A percentile compares a stretch with the other conserved stretches of the same genome.
phyloP scores from a whole-genome alignment of 2,329 filamentous ascomycete species.

The Venturia asperata region DNA sequence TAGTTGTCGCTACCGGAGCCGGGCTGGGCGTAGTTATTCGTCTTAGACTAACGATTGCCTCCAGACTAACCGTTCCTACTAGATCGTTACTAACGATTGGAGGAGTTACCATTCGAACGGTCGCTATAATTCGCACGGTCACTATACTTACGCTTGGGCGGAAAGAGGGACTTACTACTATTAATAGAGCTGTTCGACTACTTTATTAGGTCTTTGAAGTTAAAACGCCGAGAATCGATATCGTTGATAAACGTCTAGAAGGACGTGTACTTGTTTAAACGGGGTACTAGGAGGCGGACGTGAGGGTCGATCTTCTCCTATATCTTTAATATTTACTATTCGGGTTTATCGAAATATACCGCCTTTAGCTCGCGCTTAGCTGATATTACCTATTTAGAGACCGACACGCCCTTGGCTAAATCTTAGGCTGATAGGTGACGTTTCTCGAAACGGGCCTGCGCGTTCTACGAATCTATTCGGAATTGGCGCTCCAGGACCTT shows the following conservation, averaged over 20 bases:
- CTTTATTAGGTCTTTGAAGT: not conserved
- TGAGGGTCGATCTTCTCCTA: not conserved
- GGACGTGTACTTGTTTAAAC: not conserved
- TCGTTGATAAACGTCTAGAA: not conserved
- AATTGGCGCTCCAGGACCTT: no score
- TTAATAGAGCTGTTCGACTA: not conserved
- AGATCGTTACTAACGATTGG: no score
- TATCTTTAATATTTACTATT: not conserved
- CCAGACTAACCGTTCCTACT: no score
- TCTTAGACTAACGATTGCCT: no score
- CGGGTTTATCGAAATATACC: not conserved
- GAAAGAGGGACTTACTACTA: not conserved
- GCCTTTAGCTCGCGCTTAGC: not conserved
- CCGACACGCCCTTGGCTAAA: not conserved
- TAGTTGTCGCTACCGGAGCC: no score
- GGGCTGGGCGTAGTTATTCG: not conserved
- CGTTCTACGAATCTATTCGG: not conserved
- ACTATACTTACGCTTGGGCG: no score
- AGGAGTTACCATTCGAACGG: no score
- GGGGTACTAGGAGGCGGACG: not conserved
- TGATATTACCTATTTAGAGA: not conserved
- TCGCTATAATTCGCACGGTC: no score
- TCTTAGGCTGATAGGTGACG: not conserved
- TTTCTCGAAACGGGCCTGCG: not conserved
- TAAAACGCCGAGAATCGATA: not conserved